Evolutionary conservation across 257 asterid genomes (phyloP).

Genomic region (Handroanthus guayacan): DNA sequence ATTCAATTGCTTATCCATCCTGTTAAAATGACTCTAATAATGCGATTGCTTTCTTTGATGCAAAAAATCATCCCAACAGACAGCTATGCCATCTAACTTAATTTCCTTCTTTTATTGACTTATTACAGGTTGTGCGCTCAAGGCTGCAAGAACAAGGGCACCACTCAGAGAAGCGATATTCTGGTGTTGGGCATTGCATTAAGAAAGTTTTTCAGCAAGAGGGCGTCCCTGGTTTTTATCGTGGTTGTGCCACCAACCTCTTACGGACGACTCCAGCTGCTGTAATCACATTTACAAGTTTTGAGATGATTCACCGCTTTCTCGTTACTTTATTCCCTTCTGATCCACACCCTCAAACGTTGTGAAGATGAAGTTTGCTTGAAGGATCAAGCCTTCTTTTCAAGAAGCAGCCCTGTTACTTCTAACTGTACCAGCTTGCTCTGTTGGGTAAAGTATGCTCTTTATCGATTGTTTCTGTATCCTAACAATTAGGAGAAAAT

Average conservation of each 20-base stretch:
- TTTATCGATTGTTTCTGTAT: conserved; percentile 14
- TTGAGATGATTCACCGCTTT: conserved; percentile 96
- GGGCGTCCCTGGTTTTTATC: conserved; percentile 84
- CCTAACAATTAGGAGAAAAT: conserved; percentile 18
- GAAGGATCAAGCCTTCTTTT: not conserved
- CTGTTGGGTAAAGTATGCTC: not conserved
- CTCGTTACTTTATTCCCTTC: conserved; percentile 73
- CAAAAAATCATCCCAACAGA: not conserved
- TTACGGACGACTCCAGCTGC: conserved; percentile 98
- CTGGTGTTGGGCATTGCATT: conserved; percentile 85
- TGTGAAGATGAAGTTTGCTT: conserved; percentile 42
- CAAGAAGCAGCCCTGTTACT: not conserved
- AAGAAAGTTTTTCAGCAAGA: conserved; percentile 77
- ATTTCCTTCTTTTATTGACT: not conserved
- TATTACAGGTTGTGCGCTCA: conserved; percentile 86
- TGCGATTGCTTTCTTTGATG: not conserved
- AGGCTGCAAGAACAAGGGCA: conserved; percentile 99
- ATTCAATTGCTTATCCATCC: not conserved
- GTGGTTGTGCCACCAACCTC: conserved; percentile 94
- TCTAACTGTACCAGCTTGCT: not conserved
- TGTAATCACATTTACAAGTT: conserved; percentile 94
- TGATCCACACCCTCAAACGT: conserved; percentile 69
- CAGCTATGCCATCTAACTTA: not conserved
- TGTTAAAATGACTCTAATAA: not conserved
- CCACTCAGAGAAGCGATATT: conserved; percentile 86